phyloP scores from a whole-genome alignment of 352 stramenopile species.

The Pythium dissotocum region DNA sequence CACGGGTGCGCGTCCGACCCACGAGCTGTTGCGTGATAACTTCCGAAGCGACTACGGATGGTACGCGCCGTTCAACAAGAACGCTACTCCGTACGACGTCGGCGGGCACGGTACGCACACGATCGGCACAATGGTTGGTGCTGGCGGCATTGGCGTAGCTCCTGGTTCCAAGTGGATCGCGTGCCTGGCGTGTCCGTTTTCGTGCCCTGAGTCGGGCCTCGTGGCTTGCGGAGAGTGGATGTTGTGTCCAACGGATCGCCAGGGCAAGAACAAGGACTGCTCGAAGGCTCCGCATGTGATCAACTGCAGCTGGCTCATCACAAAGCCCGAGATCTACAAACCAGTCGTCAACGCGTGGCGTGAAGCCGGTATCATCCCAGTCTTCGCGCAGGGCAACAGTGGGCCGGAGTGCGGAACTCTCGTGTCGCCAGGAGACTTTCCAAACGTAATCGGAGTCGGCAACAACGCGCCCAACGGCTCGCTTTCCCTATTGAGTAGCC shows the following conservation, averaged over 20 bases:
- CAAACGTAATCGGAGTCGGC: not conserved
- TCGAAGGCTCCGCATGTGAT: not conserved
- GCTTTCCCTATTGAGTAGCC: not conserved
- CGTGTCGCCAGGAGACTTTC: not conserved
- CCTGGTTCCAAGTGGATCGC: not conserved
- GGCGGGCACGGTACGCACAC: not conserved
- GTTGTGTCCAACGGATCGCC: not conserved
- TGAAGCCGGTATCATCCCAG: not conserved
- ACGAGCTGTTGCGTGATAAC: not conserved
- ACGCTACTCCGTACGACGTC: not conserved
- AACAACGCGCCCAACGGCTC: not conserved
- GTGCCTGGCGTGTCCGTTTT: not conserved
- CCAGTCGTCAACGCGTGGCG: not conserved
- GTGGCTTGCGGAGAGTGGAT: not conserved
- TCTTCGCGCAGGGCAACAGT: not conserved
- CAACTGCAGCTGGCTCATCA: not conserved
- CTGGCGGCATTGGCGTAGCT: not conserved
- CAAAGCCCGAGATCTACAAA: not conserved
- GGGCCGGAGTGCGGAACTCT: not conserved
- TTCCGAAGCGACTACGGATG: not conserved
- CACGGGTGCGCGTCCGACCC: not conserved
- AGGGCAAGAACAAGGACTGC: not conserved
- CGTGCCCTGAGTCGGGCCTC: not conserved
- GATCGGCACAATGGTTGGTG: not conserved
- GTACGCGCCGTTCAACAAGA: not conserved